Evolutionary conservation across 2,329 filamentous ascomycete species (phyloP).

Genomic region (Cytospora chrysosperma): DNA sequence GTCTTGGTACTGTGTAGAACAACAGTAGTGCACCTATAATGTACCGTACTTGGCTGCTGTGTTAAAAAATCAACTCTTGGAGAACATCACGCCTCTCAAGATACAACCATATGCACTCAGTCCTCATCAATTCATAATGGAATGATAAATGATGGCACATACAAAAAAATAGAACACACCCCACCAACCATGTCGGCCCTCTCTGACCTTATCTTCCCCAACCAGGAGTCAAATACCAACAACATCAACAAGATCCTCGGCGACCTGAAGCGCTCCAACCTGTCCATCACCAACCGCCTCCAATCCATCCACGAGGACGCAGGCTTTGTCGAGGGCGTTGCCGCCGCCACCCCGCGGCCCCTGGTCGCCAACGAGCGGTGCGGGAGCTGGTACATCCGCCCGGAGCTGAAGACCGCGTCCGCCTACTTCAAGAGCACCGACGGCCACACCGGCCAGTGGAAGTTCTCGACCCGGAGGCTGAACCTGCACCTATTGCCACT

Average conservation of each 20-base stretch:
- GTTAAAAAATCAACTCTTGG: not conserved
- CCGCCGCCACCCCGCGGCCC: constrained; percentile 54
- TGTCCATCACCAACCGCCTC: constrained; percentile 80
- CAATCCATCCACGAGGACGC: constrained; percentile 76
- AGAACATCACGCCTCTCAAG: no score
- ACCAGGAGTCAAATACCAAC: constrained; percentile 47
- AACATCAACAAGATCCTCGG: constrained; percentile 69
- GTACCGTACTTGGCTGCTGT: no score
- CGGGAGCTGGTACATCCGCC: constrained; percentile 89
- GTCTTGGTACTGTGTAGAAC: no score
- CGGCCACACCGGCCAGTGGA: constrained; percentile 88
- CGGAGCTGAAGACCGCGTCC: constrained; percentile 63
- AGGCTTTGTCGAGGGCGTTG: constrained; percentile 66
- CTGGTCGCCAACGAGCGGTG: constrained; percentile 92
- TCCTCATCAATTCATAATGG: not conserved
- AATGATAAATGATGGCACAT: not conserved
- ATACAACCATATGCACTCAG: no score
- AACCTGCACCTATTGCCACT: constrained; percentile 79
- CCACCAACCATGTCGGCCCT: constrained; percentile 29
- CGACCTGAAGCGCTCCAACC: constrained; percentile 71
- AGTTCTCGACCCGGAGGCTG: constrained; percentile 78
- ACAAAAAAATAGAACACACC: not conserved
- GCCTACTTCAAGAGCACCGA: constrained; percentile 99
- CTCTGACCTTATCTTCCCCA: constrained; percentile 50
- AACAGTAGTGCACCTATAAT: no score